Percentiles rank a stretch among this genome's conserved stretches.
Conservation (phyloP, 129 eudicot genomes). For the Tagetes patula region DNA sequence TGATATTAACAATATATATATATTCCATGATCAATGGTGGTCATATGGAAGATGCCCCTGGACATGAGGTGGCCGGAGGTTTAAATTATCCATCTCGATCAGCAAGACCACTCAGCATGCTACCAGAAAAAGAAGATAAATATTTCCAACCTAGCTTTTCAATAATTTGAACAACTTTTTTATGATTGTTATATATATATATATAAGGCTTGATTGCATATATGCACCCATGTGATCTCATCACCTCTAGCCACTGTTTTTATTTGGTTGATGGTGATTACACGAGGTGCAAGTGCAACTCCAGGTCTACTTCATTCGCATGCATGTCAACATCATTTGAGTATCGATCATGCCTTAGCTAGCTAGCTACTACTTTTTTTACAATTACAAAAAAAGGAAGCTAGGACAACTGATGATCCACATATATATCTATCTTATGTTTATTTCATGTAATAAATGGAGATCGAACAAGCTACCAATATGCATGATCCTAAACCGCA, state of each 20-base stretch:
- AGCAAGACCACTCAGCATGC: background rate
- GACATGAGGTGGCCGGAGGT: background rate
- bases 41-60: conserved; percentile 2
- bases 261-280: background rate
- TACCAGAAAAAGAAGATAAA: conserved; percentile 1
- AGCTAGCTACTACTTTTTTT: background rate
- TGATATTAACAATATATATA: no score
- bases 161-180: background rate
- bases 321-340: background rate
- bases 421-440: no score
- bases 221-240: conserved; percentile 17
- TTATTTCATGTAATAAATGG: no score
- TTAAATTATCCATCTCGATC: background rate
- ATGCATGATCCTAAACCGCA: no score
- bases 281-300: background rate
- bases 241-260: background rate
- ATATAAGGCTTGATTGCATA: background rate
- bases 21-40: background rate
- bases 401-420: no score
- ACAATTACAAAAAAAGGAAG: no score
- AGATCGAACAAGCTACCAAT: no score
- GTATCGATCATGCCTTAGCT: background rate
- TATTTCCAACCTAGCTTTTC: background rate
- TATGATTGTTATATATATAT: no score
- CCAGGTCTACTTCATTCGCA: background rate